Percentiles rank a stretch among this genome's conserved stretches.
phyloP scores from a whole-genome alignment of 1,284 basidiomycete genomes.

The Malassezia obtusa region DNA sequence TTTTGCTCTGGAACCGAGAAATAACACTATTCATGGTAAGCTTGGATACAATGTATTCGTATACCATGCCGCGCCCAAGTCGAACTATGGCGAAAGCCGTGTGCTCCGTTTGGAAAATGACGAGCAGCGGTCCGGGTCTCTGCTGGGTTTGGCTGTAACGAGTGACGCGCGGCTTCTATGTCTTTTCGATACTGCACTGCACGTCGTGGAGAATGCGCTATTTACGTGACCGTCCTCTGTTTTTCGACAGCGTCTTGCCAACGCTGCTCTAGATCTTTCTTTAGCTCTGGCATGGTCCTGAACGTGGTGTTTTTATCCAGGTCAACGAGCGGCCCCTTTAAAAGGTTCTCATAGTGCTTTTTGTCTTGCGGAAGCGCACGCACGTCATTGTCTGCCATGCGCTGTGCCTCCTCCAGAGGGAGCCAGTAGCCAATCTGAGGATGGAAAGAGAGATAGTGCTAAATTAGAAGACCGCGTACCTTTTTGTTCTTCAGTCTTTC shows the following conservation, averaged over 20 bases:
- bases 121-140: background rate
- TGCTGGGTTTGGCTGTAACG: background rate
- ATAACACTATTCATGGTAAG: background rate
- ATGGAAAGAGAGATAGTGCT: conserved; percentile 80
- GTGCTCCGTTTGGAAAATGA: conserved; percentile 4
- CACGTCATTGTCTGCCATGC: conserved; percentile 55
- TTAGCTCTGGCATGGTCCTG: conserved; percentile 67
- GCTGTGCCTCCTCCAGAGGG: conserved; percentile 62
- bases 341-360: conserved; percentile 57
- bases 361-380: conserved; percentile 53
- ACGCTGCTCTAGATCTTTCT: conserved; percentile 55
- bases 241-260: background rate
- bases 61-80: conserved; percentile 18
- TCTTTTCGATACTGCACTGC: conserved; percentile 1
- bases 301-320: conserved; percentile 58
- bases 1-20: conserved; percentile 10
- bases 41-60: background rate
- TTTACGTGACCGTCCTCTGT: background rate
- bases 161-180: background rate
- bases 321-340: conserved; percentile 62
- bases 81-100: conserved; percentile 10
- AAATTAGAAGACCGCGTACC: conserved; percentile 13
- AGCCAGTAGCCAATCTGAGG: conserved; percentile 79
- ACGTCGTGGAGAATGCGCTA: background rate
- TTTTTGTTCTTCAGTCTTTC: conserved; percentile 71